phyloP scores from a whole-genome alignment of 2,329 filamentous ascomycete genomes.

The Emericellopsis atlantica region DNA sequence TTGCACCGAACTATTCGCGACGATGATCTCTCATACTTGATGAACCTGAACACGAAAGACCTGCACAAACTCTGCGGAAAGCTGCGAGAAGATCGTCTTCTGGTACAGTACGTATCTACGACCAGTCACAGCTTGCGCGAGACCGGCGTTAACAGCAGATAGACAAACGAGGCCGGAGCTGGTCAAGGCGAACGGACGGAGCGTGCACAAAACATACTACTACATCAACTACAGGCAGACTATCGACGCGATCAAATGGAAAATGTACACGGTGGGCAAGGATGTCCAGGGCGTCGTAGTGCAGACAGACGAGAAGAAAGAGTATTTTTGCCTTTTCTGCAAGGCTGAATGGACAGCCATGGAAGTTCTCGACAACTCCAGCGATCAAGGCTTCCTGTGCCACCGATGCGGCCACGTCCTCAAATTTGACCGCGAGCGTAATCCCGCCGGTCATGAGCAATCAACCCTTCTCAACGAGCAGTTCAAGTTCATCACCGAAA shows the following conservation, averaged over 20 bases:
- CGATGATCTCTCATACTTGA: slow-evolving; percentile 74
- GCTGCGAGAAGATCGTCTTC: slow-evolving; percentile 73
- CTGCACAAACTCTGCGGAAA: slow-evolving; percentile 80
- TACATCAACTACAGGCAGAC: slow-evolving; percentile 92
- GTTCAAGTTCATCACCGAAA: slow-evolving; percentile 64
- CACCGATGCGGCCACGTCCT: slow-evolving; percentile 61
- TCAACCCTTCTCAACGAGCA: slow-evolving; percentile 66
- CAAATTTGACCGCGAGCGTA: slow-evolving; percentile 51
- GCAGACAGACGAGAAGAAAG: slow-evolving; percentile 76
- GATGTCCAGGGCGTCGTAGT: slow-evolving; percentile 75
- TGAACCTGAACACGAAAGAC: slow-evolving; percentile 84
- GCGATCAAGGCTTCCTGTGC: slow-evolving; percentile 65
- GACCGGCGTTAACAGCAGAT: slow-evolving; percentile 2
- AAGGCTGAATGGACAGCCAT: slow-evolving; percentile 78
- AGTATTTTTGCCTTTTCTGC: slow-evolving; percentile 76
- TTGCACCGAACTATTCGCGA: slow-evolving; percentile 82
- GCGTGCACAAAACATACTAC: slow-evolving; percentile 84
- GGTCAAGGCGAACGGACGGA: slow-evolving; percentile 68
- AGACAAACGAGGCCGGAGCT: slow-evolving; percentile 55
- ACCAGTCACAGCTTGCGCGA: background rate
- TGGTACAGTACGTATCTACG: slow-evolving; percentile 53
- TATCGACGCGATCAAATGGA: slow-evolving; percentile 94
- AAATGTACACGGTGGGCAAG: slow-evolving; percentile 77
- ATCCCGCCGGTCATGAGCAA: slow-evolving; percentile 59
- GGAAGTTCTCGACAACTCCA: slow-evolving; percentile 71